These are phyloP conservation scores for Picea abies DNA, from an alignment of 83 land plant species.

Conservation along the genomic window DNA sequence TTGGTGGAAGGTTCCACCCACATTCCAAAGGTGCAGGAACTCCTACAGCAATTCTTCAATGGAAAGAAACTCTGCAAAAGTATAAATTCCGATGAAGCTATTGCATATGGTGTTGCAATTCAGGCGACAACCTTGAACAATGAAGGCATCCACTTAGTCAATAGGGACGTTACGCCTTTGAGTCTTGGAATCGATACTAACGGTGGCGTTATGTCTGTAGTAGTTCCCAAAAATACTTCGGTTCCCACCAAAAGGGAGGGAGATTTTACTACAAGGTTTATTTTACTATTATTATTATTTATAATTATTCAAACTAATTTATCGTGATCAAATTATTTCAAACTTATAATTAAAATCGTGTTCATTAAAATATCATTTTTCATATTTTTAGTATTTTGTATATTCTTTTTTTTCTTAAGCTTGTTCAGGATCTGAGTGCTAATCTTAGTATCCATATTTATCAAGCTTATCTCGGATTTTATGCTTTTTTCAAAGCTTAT, in stretches of 20 bases:
- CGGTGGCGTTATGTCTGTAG: slow-evolving; percentile 22
- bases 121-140: slow-evolving; percentile 10
- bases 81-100: not conserved
- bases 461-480: no score
- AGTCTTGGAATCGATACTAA: slow-evolving; percentile 27
- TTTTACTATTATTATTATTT: no score
- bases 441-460: no score
- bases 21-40: slow-evolving; percentile 32
- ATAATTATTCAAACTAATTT: no score
- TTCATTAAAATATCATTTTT: no score
- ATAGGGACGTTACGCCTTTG: not conserved
- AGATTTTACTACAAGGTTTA: slow-evolving; percentile 20
- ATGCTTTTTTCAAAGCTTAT: no score
- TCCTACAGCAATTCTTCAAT: slow-evolving; percentile 28
- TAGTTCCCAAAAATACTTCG: slow-evolving; percentile 26
- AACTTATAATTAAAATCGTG: no score
- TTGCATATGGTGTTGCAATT: slow-evolving; percentile 30
- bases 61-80: slow-evolving; percentile 22
- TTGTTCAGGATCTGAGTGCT: no score
- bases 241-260: slow-evolving; percentile 28
- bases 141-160: slow-evolving; percentile 10
- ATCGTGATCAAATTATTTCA: no score
- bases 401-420: no score
- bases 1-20: not conserved
- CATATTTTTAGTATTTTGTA: no score